Base-by-base conservation (phyloP, 1,284 basidiomycete species). In the Chondrostereum purpureum region DNA sequence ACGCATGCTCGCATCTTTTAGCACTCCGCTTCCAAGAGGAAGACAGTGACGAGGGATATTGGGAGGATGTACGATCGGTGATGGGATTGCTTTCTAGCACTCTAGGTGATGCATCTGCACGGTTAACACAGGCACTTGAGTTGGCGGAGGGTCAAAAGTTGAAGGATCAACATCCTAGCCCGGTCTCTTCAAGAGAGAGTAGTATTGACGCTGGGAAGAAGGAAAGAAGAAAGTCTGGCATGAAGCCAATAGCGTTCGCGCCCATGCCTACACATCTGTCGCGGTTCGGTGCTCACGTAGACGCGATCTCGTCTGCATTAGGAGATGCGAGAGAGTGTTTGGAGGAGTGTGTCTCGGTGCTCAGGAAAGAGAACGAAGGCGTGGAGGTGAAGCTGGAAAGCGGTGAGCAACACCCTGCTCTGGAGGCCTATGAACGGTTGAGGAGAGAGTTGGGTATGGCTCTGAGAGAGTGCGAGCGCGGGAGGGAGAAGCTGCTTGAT, bases 1-100 rank as follows among this genome's bases (percentile, higher is more conserved):
- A 85, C 53, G 73, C 87, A 0, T 85, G 81, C 49, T 75, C 88
- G 0, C 83, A 90, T 57, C 67, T 90, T 1, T 69, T 90, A 1
- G 86, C 87, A 3, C 60, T 90, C 27, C 72, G 86, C 3, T 90
- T 89, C 55, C 67, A 62, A 36, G 75, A 75, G 38, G 75, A 75
- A 38, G 71, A 75, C 37, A 75, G 73, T 16, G 83, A 84, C 50
- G 80, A 83, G 50, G 65, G 67, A 5, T 90, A 90, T 55, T 90
- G 86, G 86, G 86, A 88, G 52, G 80, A 88, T 55, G 85, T 86
- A 22, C 73, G 81, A 17, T 78, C 79, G 31, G 75, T 90, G 22
- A 80, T 87, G 69, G 70, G 69, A 4, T 58, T 90, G 3, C 61
- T 90, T 46, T 79, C 78, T 2, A 78, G 70, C 27, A 74, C 83